A percentile compares a stretch with the other conserved stretches of the same genome.
phyloP scores from a whole-genome alignment of 169 alveolate species.

The Plasmodium cynomolgi region DNA sequence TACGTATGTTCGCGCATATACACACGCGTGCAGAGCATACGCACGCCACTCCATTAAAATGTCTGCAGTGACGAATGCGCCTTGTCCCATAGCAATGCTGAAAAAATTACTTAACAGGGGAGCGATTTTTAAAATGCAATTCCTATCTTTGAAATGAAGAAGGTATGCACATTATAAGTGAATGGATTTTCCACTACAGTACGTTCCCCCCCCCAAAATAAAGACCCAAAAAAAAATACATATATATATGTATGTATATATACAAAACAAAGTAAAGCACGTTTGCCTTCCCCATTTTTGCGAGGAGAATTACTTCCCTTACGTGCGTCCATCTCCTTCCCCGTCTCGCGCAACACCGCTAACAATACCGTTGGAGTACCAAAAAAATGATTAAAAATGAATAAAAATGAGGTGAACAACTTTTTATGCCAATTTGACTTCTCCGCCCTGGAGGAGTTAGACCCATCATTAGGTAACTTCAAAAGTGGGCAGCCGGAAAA shows the following conservation, averaged over 20 bases:
- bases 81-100: not conserved
- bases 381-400: slow-evolving; percentile 72
- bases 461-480: slow-evolving; percentile 90
- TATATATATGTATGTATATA: too few relatives aligned
- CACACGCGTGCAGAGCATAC: not conserved
- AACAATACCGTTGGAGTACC: not conserved
- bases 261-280: not conserved
- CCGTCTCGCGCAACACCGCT: not conserved
- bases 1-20: not conserved
- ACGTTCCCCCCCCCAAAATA: not conserved
- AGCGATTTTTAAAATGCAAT: not conserved
- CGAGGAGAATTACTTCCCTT: not conserved
- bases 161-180: not conserved
- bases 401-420: slow-evolving; percentile 49
- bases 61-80: not conserved
- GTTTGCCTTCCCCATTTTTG: not conserved
- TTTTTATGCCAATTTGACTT: slow-evolving; percentile 88
- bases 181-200: not conserved
- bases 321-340: not conserved
- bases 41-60: not conserved
- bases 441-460: slow-evolving; percentile 92
- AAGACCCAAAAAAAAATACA: not conserved
- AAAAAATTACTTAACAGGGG: not conserved
- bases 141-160: not conserved
- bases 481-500: not conserved